Percentiles rank a stretch among this genome's conserved stretches.
phyloP scores from a whole-genome alignment of 2,329 filamentous ascomycete species.

The Beauveria sp. region DNA sequence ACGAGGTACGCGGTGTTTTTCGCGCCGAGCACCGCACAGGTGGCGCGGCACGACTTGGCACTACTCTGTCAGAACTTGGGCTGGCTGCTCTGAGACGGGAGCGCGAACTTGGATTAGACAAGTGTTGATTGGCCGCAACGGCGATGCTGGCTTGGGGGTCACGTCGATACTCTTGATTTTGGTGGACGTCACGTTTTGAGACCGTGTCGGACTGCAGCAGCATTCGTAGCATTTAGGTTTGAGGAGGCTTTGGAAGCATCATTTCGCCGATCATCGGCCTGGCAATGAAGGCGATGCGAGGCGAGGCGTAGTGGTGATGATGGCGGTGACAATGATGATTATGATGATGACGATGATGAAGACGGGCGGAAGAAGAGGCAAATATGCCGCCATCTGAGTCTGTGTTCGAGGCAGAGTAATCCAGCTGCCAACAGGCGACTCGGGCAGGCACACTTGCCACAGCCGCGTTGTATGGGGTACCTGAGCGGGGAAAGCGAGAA shows the following conservation, averaged over 20 bases:
- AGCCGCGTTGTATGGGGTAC: background rate
- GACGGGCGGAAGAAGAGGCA: too few species aligned
- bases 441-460: background rate
- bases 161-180: background rate
- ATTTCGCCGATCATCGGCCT: background rate
- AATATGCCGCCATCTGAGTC: background rate
- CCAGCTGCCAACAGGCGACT: background rate
- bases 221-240: background rate
- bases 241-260: background rate
- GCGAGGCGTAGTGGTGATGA: background rate
- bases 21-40: background rate
- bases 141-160: background rate
- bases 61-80: background rate
- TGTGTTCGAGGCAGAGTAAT: conserved; percentile 5
- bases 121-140: background rate
- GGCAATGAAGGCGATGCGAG: background rate
- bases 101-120: background rate
- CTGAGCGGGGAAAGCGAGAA: too few species aligned
- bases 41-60: background rate
- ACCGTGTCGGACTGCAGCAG: background rate
- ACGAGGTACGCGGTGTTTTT: background rate
- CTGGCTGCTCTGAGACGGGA: background rate
- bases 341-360: background rate
- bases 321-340: too few species aligned
- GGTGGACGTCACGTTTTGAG: background rate